Base-by-base conservation (phyloP, 257 asterid genomes). In the Rehmannia glutinosa region DNA sequence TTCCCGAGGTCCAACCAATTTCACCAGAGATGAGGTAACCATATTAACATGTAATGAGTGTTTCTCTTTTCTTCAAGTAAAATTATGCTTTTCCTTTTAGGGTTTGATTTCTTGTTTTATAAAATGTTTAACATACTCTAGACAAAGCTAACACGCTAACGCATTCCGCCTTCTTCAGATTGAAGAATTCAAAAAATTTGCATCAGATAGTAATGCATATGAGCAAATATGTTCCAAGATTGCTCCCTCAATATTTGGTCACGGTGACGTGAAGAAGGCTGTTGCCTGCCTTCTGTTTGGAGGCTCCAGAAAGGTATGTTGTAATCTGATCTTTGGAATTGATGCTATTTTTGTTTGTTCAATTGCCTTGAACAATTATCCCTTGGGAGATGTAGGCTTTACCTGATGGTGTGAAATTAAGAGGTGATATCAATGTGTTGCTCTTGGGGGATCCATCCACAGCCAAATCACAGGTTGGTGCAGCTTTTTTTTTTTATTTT, bases 381-480 rank as follows among this genome's bases (percentile, higher is more conserved):
- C 72, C 30, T 61, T 63, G 64, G 73, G 62, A 56, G 81, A 65
- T 80, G 20, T 75, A 80, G 50, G 50, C 76, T 57, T 79, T 94
- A 79, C 99, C 99, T 8, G 99, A 94, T 74, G 99, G 99, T 76
- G 99, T 94, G 60, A 91, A 81, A 83, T 79, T 94, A 73, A 89
- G 99, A 88, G 97, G 99, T 42, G 99, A 94, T 72, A 94, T 91
- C 76, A 94, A 94, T 75, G 89, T 94, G 52, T 77, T 94, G 83
- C 97, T 94, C 73, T 80, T 94, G 84, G 99, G 99, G 16, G 99
- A 94, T 78, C 99, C 99, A 66, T 94, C 99, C 63, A 91, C 99
- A 45, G 99, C 99, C 66, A 94, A 94, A 78, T 94, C 99, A 57
- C 99, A 94, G 96, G 99, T 94, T 75, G 25, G 67, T 75, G 43